Base-by-base conservation (phyloP, 768 basidiomycete species). In the Trametes cubensis region DNA sequence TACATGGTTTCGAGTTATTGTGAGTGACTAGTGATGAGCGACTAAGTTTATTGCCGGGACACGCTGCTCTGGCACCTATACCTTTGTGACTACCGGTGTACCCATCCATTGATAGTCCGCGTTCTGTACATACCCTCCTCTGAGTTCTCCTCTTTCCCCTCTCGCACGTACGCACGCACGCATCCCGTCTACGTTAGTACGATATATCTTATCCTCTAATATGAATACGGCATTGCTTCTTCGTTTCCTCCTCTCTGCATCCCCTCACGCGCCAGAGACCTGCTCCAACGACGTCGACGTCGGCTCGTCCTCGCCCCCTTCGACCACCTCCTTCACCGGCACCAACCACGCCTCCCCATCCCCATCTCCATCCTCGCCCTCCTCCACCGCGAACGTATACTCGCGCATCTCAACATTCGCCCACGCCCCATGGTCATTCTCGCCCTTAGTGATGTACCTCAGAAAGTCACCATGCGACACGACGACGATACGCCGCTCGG, bases 361-460 rank as follows among this genome's bases (percentile, higher is more conserved):
- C 20, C 54, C 67, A 6, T 65, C 66, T 45, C 8, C 50, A 41
- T 70, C 69, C 15, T 68, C 63, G 25, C 56, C 69, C 34, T 64
- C 68, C 13, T 68, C 68, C 25, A 42, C 56, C 42, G 63, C 60
- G 50, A 68, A 73, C 21, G 70, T 67, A 58, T 65, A 70, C 65
- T 68, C 69, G 26, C 66, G 61, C 50, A 73, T 68, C 67, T 73
- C 71, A 20, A 63, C 62, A 59, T 72, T 71, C 25, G 70, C 71
- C 70, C 69, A 72, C 51, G 60, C 62, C 50, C 55, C 55, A 55
- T 60, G 49, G 34, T 63, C 63, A 64, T 70, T 72, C 55, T 50
- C 57, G 11, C 71, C 71, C 30, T 64, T 52, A 8, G 69, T 69
- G 53, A 72, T 55, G 63, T 67, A 70, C 20, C 71, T 66, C 23